These are phyloP conservation scores for Aegilops longissima DNA, from an alignment of 176 grass and related monocot species.

Conservation along the genomic window DNA sequence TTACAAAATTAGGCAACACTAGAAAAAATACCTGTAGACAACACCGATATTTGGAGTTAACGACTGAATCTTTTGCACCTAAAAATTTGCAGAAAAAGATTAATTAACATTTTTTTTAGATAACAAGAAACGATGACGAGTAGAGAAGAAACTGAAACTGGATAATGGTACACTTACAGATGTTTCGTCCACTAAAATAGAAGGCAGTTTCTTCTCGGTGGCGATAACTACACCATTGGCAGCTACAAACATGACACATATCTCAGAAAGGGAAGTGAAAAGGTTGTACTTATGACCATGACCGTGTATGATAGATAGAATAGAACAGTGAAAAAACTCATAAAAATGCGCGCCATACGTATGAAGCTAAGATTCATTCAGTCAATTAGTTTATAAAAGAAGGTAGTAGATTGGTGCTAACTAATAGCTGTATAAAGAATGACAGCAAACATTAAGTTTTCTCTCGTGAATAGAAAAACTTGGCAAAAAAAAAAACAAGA, in stretches of 20 bases:
- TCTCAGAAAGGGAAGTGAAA: neutral
- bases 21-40: slow-evolving; percentile 70
- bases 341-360: neutral
- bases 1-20: slow-evolving; percentile 10
- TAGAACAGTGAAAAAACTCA: slow-evolving; percentile 15
- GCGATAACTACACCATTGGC: slow-evolving; percentile 87
- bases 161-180: slow-evolving; percentile 49
- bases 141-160: neutral
- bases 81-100: slow-evolving; percentile 22
- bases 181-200: slow-evolving; percentile 81
- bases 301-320: neutral
- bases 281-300: neutral
- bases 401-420: neutral
- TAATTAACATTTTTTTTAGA: neutral
- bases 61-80: slow-evolving; percentile 96
- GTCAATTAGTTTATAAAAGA: slow-evolving; percentile 1
- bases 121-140: neutral
- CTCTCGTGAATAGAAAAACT: neutral
- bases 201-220: slow-evolving; percentile 81
- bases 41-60: slow-evolving; percentile 92
- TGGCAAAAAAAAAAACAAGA: neutral
- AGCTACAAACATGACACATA: slow-evolving; percentile 39
- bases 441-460: slow-evolving; percentile 1
- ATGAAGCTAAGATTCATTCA: neutral
- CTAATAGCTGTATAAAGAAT: neutral